Conservation (phyloP, 768 basidiomycete genomes). For the Boletus subparvulus region DNA sequence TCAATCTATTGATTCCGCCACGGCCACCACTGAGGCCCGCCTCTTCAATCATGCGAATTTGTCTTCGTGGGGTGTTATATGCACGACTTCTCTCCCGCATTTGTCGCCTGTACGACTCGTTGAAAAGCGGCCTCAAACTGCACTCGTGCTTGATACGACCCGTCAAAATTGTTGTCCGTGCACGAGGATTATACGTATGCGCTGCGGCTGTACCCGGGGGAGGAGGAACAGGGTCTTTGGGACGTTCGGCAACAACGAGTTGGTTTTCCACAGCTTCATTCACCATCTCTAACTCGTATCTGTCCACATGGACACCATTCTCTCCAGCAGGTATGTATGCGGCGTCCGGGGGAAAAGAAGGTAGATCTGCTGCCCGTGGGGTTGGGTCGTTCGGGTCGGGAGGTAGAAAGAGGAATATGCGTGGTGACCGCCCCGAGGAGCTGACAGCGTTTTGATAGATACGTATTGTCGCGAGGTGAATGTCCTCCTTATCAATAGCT, state of each 20-base stretch:
- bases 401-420: slow-evolving; percentile 67
- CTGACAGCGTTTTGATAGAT: slow-evolving; percentile 59
- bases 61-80: slow-evolving; percentile 64
- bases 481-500: slow-evolving; percentile 67
- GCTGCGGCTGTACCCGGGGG: slow-evolving; percentile 35
- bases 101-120: slow-evolving; percentile 64
- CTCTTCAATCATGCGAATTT: slow-evolving; percentile 75
- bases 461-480: slow-evolving; percentile 82
- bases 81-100: slow-evolving; percentile 65
- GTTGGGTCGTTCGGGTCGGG: slow-evolving; percentile 50
- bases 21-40: slow-evolving; percentile 65
- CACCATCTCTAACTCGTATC: slow-evolving; percentile 88
- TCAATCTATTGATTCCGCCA: slow-evolving; percentile 75
- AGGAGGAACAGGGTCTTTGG: slow-evolving; percentile 56
- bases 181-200: slow-evolving; percentile 52
- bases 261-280: slow-evolving; percentile 84
- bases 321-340: slow-evolving; percentile 32
- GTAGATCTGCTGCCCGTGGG: slow-evolving; percentile 23
- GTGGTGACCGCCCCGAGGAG: slow-evolving; percentile 48
- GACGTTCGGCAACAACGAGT: slow-evolving; percentile 79
- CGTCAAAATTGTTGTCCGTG: slow-evolving; percentile 75
- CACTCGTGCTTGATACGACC: slow-evolving; percentile 83
- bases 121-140: slow-evolving; percentile 67
- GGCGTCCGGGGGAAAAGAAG: slow-evolving; percentile 29
- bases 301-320: slow-evolving; percentile 44